These are phyloP conservation scores for Arthrobotrys entomopaga DNA, from an alignment of 2,329 filamentous ascomycete genomes.

Conservation along the genomic window DNA sequence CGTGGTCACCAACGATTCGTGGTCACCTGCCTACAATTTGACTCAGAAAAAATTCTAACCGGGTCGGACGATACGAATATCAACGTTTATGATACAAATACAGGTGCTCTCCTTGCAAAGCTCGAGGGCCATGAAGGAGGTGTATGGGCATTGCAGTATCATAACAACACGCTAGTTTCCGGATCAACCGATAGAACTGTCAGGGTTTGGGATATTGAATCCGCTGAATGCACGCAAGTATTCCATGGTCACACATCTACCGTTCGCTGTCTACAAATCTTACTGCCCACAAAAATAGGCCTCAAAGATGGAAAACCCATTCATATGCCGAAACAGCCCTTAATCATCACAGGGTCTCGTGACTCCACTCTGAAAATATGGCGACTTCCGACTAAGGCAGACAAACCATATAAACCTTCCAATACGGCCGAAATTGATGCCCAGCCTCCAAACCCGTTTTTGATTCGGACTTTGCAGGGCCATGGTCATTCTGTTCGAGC, in stretches of 20 bases:
- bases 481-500: constrained; percentile 94
- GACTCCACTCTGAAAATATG: constrained; percentile 94
- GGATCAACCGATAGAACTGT: constrained; percentile 96
- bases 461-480: constrained; percentile 84
- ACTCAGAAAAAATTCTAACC: constrained; percentile 96
- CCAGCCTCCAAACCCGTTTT: constrained; percentile 77
- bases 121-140: constrained; percentile 95
- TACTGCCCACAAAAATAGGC: constrained; percentile 84
- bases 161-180: constrained; percentile 93
- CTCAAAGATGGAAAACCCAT: constrained; percentile 77
- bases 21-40: constrained; percentile 96
- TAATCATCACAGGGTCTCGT: constrained; percentile 96
- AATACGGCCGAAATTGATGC: constrained; percentile 57
- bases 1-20: constrained; percentile 96
- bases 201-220: constrained; percentile 99
- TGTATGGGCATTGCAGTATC: constrained; percentile 96
- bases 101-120: constrained; percentile 81
- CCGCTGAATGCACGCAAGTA: constrained; percentile 89
- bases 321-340: constrained; percentile 90
- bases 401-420: constrained; percentile 60
- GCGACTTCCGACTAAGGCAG: constrained; percentile 82
- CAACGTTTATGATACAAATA: constrained; percentile 97
- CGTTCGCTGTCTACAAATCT: constrained; percentile 91
- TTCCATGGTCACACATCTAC: constrained; percentile 99
- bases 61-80: constrained; percentile 98